Evolutionary conservation across 768 basidiomycete species (phyloP).

Genomic region (Hygrophorus russula): DNA sequence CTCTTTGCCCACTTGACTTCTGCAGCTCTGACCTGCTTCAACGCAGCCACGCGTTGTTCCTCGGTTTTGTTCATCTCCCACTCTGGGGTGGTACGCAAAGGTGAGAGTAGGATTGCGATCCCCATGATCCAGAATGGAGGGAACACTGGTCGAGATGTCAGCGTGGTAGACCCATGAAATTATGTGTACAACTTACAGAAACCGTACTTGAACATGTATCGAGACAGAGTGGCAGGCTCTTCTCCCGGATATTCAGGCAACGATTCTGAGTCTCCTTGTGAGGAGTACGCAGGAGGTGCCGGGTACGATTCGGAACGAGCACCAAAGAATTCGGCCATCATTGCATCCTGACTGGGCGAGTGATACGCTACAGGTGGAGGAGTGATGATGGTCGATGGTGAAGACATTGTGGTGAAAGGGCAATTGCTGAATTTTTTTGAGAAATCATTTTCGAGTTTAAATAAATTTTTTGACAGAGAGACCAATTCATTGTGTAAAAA

Average conservation of each 20-base stretch:
- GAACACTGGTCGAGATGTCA: constrained; percentile 33
- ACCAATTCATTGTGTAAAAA: too few species aligned
- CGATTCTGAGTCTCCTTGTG: constrained; percentile 21
- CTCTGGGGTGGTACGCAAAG: constrained; percentile 34
- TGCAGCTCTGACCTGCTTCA: constrained; percentile 32
- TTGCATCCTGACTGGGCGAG: neutral
- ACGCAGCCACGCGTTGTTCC: constrained; percentile 34
- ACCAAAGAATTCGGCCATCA: constrained; percentile 4
- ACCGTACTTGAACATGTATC: constrained; percentile 53
- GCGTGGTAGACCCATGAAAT: constrained; percentile 12
- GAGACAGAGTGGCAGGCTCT: constrained; percentile 45
- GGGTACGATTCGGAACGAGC: neutral
- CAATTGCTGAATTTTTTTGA: too few species aligned
- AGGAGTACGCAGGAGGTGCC: constrained; percentile 29
- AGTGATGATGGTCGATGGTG: neutral
- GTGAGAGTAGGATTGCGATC: constrained; percentile 41
- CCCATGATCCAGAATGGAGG: constrained; percentile 54
- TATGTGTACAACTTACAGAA: constrained; percentile 54
- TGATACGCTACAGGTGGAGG: neutral
- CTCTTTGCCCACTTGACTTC: constrained; percentile 49
- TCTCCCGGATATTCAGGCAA: constrained; percentile 25
- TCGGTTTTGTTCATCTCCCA: constrained; percentile 50
- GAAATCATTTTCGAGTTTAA: too few species aligned
- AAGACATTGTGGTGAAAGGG: too few species aligned
- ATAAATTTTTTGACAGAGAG: too few species aligned